Evolutionary conservation across 2,329 filamentous ascomycete species (phyloP), one percentile per base, ranked within the genome.

Genomic region (Zymoseptoria crescenta): DNA sequence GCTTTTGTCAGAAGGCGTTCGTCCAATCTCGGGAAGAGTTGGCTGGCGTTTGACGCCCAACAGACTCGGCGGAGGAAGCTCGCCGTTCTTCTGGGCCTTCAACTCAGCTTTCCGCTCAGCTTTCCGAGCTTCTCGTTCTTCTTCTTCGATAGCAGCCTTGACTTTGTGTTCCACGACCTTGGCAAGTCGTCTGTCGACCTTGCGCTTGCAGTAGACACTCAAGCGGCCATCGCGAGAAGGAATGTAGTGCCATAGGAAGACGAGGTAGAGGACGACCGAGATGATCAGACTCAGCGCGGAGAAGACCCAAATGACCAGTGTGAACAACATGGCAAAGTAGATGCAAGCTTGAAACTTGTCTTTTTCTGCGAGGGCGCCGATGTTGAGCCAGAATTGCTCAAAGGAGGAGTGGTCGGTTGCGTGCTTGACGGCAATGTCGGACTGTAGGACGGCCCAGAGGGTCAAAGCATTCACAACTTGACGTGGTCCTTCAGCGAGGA

Each of bases 221-320:
- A 99, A 80, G 7, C 88, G 87, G 5, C 91, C 90, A 69, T 96
- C 91, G 9, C 84, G 80, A 41, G 83, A 82, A 1, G 92, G 91
- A 62, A 99, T 93, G 75, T 93, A 94, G 74, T 94, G 89, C 83
- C 89, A 96, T 5, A 99, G 81, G 74, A 96, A 99, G 68, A 90
- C 83, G 45, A 96, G 74, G 74, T 96, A 97, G 61, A 96, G 85
- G 1, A 95, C 68, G 21, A 86, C 77, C 0, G 89, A 91, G 8
- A 89, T 70, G n/a, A 93, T 76, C 55, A 97, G 80, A 58, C 78
- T 81, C 56, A 97, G 71, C 5, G 88, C 83, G 0, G 88, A 88
- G 67, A 97, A 86, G 13, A 91, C 80, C 93, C 93, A 97, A 66
- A 97, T 84, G 57, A 96, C 73, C 21, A 96, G 74, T 3, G 93